These are phyloP conservation scores for Pseudisothecium myosuroides DNA, from an alignment of 225 moss, liverwort and hornwort species.

Conservation along the genomic window DNA sequence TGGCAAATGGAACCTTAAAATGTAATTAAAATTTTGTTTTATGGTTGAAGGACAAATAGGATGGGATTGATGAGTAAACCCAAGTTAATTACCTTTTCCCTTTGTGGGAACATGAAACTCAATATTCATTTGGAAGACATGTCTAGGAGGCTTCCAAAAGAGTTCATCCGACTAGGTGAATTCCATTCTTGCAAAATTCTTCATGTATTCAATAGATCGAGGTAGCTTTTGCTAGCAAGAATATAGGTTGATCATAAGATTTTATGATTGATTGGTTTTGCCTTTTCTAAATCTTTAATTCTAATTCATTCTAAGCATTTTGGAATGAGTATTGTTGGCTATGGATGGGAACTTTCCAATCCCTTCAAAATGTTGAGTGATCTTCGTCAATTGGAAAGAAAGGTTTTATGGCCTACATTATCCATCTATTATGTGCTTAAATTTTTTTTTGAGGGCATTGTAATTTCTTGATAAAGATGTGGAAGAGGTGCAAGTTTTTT, in stretches of 20 bases:
- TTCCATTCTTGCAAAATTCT: background rate
- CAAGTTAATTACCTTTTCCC: background rate
- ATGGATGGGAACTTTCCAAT: background rate
- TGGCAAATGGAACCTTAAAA: too few relatives aligned
- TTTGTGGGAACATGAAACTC: background rate
- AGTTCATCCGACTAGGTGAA: background rate
- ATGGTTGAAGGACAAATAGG: too few relatives aligned
- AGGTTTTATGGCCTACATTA: accelerated
- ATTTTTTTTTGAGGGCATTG: too few relatives aligned
- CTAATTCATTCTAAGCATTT: background rate
- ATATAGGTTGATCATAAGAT: background rate
- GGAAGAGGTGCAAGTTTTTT: background rate
- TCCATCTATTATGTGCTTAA: background rate
- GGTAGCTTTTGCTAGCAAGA: background rate
- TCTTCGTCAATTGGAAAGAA: accelerated
- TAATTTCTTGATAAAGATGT: background rate
- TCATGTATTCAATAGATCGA: background rate
- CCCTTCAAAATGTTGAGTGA: background rate
- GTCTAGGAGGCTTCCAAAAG: background rate
- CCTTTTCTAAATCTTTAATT: background rate
- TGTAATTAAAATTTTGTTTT: background rate
- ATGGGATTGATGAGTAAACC: too few relatives aligned
- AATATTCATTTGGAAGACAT: too few relatives aligned
- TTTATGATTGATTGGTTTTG: background rate
- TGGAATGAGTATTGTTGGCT: background rate